phyloP scores from a whole-genome alignment of 1,139 yeast species.

The Suhomyces maxii region DNA sequence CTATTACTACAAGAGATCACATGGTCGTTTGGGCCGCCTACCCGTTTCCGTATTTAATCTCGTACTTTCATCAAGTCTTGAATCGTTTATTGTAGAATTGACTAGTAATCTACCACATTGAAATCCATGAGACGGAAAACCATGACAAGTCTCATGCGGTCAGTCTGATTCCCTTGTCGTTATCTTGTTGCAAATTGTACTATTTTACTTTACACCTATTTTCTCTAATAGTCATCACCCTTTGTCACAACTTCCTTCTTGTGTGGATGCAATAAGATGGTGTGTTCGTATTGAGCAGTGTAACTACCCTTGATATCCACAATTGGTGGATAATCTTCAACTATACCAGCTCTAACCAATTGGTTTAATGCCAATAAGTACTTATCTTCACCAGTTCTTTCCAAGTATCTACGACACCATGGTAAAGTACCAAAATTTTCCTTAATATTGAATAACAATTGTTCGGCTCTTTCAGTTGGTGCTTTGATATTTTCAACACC shows the following conservation, averaged over 20 bases:
- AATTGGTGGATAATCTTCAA: constrained; percentile 96
- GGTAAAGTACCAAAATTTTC: constrained; percentile 90
- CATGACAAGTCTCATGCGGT: background rate
- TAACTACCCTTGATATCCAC: constrained; percentile 80
- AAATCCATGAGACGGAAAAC: background rate
- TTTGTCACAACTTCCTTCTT: constrained; percentile 91
- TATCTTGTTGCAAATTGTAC: no score
- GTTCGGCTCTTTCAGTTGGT: constrained; percentile 66
- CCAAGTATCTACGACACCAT: constrained; percentile 93
- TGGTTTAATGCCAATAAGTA: constrained; percentile 86
- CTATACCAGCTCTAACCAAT: constrained; percentile 80
- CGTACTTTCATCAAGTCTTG: no score
- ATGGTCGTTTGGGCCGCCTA: no score
- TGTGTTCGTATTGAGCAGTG: constrained; percentile 97
- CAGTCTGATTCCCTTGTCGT: no score
- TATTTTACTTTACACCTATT: background rate
- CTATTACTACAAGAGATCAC: no score
- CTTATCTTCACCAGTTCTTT: constrained; percentile 87
- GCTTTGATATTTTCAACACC: constrained; percentile 45
- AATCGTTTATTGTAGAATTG: no score
- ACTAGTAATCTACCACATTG: background rate
- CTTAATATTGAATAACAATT: constrained; percentile 67
- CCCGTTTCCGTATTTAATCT: no score
- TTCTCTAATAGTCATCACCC: constrained; percentile 79
- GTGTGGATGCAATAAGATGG: constrained; percentile 85